Base-by-base conservation (phyloP, 805 yeast genomes). In the Zygosaccharomyces bailii region DNA sequence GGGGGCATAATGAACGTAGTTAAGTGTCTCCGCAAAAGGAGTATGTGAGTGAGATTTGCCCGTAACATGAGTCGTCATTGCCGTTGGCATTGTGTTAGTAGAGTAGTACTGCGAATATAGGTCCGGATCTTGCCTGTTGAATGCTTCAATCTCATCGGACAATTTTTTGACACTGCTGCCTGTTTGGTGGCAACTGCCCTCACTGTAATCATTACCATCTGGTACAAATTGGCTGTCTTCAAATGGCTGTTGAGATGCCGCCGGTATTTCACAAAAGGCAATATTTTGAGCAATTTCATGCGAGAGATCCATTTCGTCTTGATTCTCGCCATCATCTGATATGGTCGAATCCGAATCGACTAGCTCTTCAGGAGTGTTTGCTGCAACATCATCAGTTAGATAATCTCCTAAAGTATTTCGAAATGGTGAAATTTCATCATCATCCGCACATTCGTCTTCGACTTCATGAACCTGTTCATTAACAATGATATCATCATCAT, bases 211-310 rank as follows among this genome's bases (percentile, higher is more conserved):
- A 32, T 31, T 39, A 11, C 24, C 17, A 4, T 25, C 33, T 17
- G 37, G 38, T 20, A 37, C 21, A 16, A 37, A 43, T 19, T 37
- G 48, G 25, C 44, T 42, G 29, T 43, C 42, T 40, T 41, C 45
- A 33, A 47, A 47, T 10, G 45, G 21, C 2, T 51, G 25, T 21
- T 21, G 25, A 2, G 52, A 51, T 17, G 42, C 39, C 11, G 42
- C 18, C 1, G 57, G 50, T 3, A 54, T 46, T 13, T 48, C 52
- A 43, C 51, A 54, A n/a, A 52, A 46, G 8, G 50, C 48, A 6
- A 57, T 39, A 33, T 49, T 50, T 21, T 49, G 39, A 31, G 53
- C 51, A 23, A 55, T 52, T 25, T 53, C 56, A 11, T 45, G 47
- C 2, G 57, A 49, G 23, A 53, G 13, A 11, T 51, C 44, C 10